Percentiles rank a stretch among this genome's conserved stretches.
Evolutionary conservation across 2,329 filamentous ascomycete species (phyloP).

Genomic region (Penicillium sp.): DNA sequence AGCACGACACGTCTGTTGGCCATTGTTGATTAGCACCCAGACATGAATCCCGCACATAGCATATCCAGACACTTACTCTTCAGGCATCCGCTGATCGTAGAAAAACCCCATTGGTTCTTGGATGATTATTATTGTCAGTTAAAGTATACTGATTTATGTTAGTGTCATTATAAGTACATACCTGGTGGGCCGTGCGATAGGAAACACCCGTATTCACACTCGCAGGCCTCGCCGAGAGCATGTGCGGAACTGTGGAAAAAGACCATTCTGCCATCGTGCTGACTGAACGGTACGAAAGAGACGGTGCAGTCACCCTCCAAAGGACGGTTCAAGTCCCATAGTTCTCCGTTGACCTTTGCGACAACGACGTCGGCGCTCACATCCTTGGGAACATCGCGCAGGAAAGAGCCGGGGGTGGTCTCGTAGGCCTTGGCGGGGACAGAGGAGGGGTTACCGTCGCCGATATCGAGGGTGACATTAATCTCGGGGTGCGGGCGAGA

Average conservation of each 20-base stretch:
- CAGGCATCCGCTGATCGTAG: slow-evolving; percentile 90
- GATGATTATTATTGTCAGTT: not conserved
- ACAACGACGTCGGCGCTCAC: slow-evolving; percentile 83
- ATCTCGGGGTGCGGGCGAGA: slow-evolving; percentile 55
- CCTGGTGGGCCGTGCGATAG: not conserved
- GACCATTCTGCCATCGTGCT: slow-evolving; percentile 80
- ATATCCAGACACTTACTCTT: slow-evolving; percentile 55
- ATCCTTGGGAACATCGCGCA: slow-evolving; percentile 83
- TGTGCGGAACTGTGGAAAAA: slow-evolving; percentile 99
- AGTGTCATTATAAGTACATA: not conserved
- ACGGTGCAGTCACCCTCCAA: slow-evolving; percentile 87
- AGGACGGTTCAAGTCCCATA: slow-evolving; percentile 93
- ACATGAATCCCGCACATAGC: not conserved
- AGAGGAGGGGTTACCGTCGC: slow-evolving; percentile 47
- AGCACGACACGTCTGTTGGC: slow-evolving; percentile 65
- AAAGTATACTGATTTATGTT: not conserved
- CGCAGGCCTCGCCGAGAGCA: slow-evolving; percentile 91
- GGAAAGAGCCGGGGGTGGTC: slow-evolving; percentile 81
- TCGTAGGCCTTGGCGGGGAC: slow-evolving; percentile 80
- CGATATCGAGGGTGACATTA: slow-evolving; percentile 56
- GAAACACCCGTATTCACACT: slow-evolving; percentile 74
- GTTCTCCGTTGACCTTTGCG: slow-evolving; percentile 78
- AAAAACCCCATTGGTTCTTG: slow-evolving; percentile 80
- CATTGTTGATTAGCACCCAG: slow-evolving; percentile 24
- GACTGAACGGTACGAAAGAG: slow-evolving; percentile 81